Conservation (phyloP, 106 monocot genomes). For the Iris macrosiphon region DNA sequence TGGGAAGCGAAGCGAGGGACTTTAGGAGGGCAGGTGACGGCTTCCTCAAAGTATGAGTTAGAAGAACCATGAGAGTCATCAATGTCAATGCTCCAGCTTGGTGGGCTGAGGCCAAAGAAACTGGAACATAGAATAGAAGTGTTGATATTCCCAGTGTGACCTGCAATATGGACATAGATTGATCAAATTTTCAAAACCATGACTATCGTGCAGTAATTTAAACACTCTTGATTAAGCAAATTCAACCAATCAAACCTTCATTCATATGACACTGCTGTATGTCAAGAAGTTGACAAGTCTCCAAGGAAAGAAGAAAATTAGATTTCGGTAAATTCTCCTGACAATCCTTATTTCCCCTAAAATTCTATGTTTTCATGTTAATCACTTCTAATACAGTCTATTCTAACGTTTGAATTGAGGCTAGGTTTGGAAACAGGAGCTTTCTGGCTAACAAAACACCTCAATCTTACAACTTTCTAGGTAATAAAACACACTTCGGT, state of each 20-base stretch:
- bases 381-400: too few relatives aligned
- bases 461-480: too few relatives aligned
- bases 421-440: too few relatives aligned
- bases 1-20: slow-evolving; percentile 50
- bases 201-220: too few relatives aligned
- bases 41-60: slow-evolving; percentile 75
- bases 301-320: not conserved
- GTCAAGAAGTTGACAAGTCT: not conserved
- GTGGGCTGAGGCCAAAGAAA: slow-evolving; percentile 80
- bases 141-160: slow-evolving; percentile 87
- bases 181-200: too few relatives aligned
- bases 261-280: not conserved
- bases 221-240: not conserved
- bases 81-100: slow-evolving; percentile 93
- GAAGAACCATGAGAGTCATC: slow-evolving; percentile 58
- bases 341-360: too few relatives aligned
- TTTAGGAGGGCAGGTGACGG: slow-evolving; percentile 65
- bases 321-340: not conserved
- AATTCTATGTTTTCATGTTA: too few relatives aligned
- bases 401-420: too few relatives aligned
- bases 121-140: slow-evolving; percentile 76
- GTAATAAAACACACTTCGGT: too few relatives aligned
- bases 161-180: slow-evolving; percentile 16
- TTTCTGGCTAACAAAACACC: too few relatives aligned
- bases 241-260: not conserved